Evolutionary conservation across 306 rosid genomes (phyloP), one percentile per base, ranked within the genome.

Genomic region (Morella rubra): DNA sequence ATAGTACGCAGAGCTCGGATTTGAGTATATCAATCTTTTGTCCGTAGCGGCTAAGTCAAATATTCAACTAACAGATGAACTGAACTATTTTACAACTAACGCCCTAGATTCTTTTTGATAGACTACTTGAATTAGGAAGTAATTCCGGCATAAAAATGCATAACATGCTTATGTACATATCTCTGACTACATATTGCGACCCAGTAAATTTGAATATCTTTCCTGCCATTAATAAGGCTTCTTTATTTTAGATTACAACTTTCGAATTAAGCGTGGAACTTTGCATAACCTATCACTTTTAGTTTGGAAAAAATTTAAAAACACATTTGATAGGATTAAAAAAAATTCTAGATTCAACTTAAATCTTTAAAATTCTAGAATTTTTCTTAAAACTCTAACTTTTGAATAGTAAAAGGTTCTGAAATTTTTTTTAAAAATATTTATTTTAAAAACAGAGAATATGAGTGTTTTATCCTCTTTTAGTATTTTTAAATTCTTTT

Each of bases 191-290:
- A 9, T 20, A 11, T 19, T 9, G 13, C 37, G 20, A 68, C 67
- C 16, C 55, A 14, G n/a, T 60, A 71, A 59, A 20, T 32, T 44
- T 16, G 46, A 55, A 13, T 6, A 27, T 9, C 68, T 14, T 32
- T 61, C 11, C 1, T 7, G 6, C 5, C 44, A 50, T 56, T 44
- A 22, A 67, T 59, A 8, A 16, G 41, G 41, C 72, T 52, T 4
- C 56, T 49, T 76, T 65, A 62, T 46, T 80, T 75, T 87, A 93
- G 97, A 88, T 83, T 89, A 1, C 75, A 13, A 85, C 73, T 91
- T 93, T 44, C 83, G 86, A 16, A 87, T 93, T 40, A 93, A 93
- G 72, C 86, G 27, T 24, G 27, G 27, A 24, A 24, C 27, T 24
- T 24, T 24, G 27, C 1, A 24, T 24, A 24, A 24, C 27, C 1